These are phyloP conservation scores for Diaporthe sp. DNA, from an alignment of 2,329 filamentous ascomycete species.

Conservation along the genomic window DNA sequence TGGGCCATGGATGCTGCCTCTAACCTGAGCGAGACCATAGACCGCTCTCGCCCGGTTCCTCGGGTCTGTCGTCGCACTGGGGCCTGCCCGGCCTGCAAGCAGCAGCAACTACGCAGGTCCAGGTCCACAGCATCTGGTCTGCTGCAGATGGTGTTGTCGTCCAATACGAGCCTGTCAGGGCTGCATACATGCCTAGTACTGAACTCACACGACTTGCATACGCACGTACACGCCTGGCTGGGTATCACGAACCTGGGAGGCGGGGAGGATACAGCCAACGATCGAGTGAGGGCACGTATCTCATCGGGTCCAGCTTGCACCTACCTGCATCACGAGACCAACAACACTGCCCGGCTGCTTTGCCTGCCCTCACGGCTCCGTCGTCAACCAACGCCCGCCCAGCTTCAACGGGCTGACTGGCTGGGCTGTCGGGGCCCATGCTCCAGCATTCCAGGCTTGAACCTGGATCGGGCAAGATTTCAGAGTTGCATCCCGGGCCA, in stretches of 20 bases:
- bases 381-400: constrained; percentile 16
- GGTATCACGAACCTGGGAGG: constrained; percentile 9
- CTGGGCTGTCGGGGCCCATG: constrained; percentile 23
- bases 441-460: constrained; percentile 29
- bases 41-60: constrained; percentile 29
- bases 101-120: not conserved
- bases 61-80: constrained; percentile 29
- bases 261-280: not conserved
- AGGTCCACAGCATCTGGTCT: constrained; percentile 27
- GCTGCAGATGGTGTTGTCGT: constrained; percentile 23
- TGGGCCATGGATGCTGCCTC: constrained; percentile 14
- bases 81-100: not conserved
- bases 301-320: not conserved
- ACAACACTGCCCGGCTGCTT: not conserved
- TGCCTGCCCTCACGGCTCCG: not conserved
- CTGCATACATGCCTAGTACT: constrained; percentile 12
- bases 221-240: not conserved
- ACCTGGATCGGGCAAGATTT: constrained; percentile 34
- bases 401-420: not conserved
- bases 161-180: constrained; percentile 32
- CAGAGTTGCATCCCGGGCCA: constrained; percentile 37
- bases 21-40: constrained; percentile 16
- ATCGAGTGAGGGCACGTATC: not conserved
- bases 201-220: not conserved
- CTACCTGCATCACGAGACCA: not conserved